Evolutionary conservation across 2,329 filamentous ascomycete species (phyloP).

Genomic region (Neophaeococcomyces mojaviensis): DNA sequence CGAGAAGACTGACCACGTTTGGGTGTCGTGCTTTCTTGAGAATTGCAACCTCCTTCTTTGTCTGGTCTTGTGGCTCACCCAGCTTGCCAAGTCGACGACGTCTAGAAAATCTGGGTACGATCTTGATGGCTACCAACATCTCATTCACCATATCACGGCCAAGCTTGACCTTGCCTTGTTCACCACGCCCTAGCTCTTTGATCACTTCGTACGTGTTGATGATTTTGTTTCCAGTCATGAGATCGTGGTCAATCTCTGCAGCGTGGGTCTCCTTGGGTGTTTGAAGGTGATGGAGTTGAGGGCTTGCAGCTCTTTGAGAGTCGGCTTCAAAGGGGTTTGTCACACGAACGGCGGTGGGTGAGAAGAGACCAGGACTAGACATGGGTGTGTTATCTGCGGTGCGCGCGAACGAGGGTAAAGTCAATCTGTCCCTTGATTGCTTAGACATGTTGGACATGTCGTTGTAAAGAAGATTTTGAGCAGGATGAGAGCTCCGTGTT

Average conservation of each 20-base stretch:
- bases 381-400: slow-evolving; percentile 42
- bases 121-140: slow-evolving; percentile 92
- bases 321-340: slow-evolving; percentile 31
- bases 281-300: slow-evolving; percentile 64
- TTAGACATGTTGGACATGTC: slow-evolving; percentile 20
- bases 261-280: slow-evolving; percentile 82
- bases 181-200: slow-evolving; percentile 88
- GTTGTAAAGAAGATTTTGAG: slow-evolving; percentile 27
- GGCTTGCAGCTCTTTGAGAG: slow-evolving; percentile 40
- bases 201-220: slow-evolving; percentile 98
- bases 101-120: slow-evolving; percentile 92
- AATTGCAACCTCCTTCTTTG: slow-evolving; percentile 94
- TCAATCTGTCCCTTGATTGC: slow-evolving; percentile 21
- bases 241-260: slow-evolving; percentile 82
- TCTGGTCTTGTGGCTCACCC: slow-evolving; percentile 61
- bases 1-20: slow-evolving; percentile 91
- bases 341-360: slow-evolving; percentile 20
- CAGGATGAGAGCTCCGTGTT: slow-evolving; percentile 38
- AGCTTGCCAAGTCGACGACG: slow-evolving; percentile 76
- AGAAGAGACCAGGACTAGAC: slow-evolving; percentile 40
- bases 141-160: slow-evolving; percentile 70
- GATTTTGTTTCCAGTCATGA: slow-evolving; percentile 81
- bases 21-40: slow-evolving; percentile 95
- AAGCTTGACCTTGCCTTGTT: slow-evolving; percentile 96
- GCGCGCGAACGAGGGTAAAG: slow-evolving; percentile 21